Conservation (phyloP, 2,329 filamentous ascomycete species). For the Fusarium camptoceras region DNA sequence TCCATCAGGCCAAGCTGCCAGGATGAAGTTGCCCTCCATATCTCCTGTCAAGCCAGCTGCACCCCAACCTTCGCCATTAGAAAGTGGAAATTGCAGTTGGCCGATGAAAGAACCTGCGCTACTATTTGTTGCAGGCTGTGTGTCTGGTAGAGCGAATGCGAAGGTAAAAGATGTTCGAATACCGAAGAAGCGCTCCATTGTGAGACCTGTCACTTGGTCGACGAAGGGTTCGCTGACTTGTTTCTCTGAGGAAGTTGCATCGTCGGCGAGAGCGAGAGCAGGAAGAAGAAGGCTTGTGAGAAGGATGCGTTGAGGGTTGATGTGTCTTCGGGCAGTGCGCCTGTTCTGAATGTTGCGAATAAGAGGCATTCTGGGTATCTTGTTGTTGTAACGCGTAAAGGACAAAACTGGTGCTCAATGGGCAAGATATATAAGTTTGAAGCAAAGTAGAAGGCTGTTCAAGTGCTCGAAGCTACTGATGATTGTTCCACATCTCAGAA, state of each 20-base stretch:
- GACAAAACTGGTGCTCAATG: too few relatives aligned
- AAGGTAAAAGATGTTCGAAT: not conserved
- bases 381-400: not conserved
- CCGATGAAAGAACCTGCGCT: conserved; percentile 10
- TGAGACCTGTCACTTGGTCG: conserved; percentile 19
- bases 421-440: not conserved
- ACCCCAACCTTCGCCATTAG: conserved; percentile 1
- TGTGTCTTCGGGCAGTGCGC: not conserved
- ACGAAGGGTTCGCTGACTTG: conserved; percentile 3
- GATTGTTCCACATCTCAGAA: not conserved
- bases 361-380: not conserved
- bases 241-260: not conserved
- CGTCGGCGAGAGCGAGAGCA: not conserved
- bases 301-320: conserved; percentile 6
- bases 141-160: not conserved
- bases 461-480: not conserved
- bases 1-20: conserved; percentile 7
- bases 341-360: not conserved
- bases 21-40: conserved; percentile 20
- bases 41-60: conserved; percentile 14
- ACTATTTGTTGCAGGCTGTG: not conserved
- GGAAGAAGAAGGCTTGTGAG: not conserved
- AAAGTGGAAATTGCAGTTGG: not conserved
- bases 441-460: not conserved
- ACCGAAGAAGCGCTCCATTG: conserved; percentile 17